phyloP scores from a whole-genome alignment of 176 grass and related monocot genomes.

The Aegilops speltoides region DNA sequence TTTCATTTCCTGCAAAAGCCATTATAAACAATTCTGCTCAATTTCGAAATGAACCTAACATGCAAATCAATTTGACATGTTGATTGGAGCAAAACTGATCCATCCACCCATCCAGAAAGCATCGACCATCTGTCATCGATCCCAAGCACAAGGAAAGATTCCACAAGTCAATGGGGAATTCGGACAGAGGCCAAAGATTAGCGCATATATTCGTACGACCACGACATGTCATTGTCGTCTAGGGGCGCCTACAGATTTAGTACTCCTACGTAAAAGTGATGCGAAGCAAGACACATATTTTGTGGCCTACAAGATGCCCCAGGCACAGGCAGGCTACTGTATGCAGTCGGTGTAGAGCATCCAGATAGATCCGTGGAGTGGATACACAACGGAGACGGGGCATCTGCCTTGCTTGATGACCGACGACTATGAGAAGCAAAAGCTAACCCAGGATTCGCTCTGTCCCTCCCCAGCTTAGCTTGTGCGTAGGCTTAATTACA shows the following conservation, averaged over 20 bases:
- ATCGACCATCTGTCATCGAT: background rate
- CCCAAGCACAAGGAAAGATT: slow-evolving; percentile 25
- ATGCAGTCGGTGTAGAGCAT: background rate
- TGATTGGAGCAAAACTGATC: background rate
- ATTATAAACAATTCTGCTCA: background rate
- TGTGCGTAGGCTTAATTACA: background rate
- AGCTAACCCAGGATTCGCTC: slow-evolving; percentile 29
- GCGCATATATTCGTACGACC: slow-evolving; percentile 3
- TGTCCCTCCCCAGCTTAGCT: background rate
- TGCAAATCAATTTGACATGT: background rate
- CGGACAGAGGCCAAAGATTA: background rate
- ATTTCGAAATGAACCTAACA: background rate
- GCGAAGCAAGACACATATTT: slow-evolving; percentile 4
- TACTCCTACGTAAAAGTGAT: background rate
- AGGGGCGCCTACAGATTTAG: background rate
- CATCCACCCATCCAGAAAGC: background rate
- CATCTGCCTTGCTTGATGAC: slow-evolving; percentile 30
- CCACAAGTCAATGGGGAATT: background rate
- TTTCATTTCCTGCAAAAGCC: background rate
- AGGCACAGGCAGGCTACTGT: background rate
- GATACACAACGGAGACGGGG: background rate
- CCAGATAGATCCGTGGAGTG: background rate
- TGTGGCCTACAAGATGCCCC: slow-evolving; percentile 4
- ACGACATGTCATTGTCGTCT: slow-evolving; percentile 33
- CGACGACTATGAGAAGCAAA: background rate